A percentile compares a stretch with the other conserved stretches of the same genome.
Conservation (phyloP, 176 grass and related monocot species). For the Panicum miliaceum region DNA sequence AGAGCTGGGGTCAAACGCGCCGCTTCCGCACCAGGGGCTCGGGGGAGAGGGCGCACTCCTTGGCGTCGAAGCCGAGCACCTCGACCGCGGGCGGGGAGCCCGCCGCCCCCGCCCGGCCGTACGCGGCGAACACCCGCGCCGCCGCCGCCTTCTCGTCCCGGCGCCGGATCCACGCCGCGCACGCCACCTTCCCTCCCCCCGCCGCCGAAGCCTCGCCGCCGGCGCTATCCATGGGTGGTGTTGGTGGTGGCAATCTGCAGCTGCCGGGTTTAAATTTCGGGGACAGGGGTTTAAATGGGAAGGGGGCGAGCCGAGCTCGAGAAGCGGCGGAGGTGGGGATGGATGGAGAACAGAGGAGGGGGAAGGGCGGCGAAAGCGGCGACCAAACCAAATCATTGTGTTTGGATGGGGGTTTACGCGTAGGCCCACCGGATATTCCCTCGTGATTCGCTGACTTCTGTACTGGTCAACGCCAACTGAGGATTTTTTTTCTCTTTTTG, state of each 20-base stretch:
- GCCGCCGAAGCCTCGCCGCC: conserved; percentile 17
- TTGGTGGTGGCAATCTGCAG: neutral
- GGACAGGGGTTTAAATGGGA: neutral
- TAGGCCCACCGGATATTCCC: conserved; percentile 23
- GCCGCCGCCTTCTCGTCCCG: conserved; percentile 65
- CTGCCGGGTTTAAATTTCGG: neutral
- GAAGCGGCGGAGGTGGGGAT: neutral
- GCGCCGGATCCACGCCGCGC: conserved; percentile 81
- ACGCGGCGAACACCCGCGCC: conserved; percentile 54
- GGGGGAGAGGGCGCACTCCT: conserved; percentile 55
- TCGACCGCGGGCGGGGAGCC: conserved; percentile 56
- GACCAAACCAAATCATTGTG: conserved; percentile 10
- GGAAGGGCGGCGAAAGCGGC: neutral
- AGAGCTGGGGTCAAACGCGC: neutral
- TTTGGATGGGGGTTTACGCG: neutral
- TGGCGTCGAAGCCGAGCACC: conserved; percentile 75
- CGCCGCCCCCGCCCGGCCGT: conserved; percentile 46
- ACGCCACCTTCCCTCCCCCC: conserved; percentile 52
- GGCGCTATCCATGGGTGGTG: conserved; percentile 37
- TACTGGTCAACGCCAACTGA: neutral
- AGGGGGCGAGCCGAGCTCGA: neutral
- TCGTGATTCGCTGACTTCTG: conserved; percentile 24
- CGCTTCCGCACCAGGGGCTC: conserved; percentile 60
- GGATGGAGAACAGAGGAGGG: neutral
- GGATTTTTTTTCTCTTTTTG: neutral